A percentile compares a stretch with the other conserved stretches of the same genome.
Evolutionary conservation across 352 stramenopile species (phyloP).

Genomic region (Phytophthora niederhauseri): DNA sequence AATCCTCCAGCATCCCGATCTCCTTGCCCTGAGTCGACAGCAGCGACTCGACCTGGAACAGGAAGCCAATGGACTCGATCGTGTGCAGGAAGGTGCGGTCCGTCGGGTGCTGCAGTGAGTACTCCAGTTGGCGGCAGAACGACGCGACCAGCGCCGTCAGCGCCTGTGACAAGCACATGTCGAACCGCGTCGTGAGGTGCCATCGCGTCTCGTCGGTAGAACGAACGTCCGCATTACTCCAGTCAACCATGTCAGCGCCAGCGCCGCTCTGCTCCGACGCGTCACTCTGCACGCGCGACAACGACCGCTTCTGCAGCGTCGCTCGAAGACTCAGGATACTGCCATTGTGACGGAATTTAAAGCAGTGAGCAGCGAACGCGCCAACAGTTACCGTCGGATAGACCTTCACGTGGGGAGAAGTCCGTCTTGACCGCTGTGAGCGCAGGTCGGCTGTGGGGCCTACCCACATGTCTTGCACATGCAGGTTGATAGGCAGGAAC

Average conservation of each 20-base stretch:
- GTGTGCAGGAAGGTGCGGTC: slow-evolving; percentile 64
- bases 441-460: slow-evolving; percentile 68
- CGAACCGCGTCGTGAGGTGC: slow-evolving; percentile 77
- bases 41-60: slow-evolving; percentile 93
- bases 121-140: slow-evolving; percentile 75
- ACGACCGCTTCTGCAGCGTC: slow-evolving; percentile 58
- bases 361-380: slow-evolving; percentile 81
- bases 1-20: slow-evolving; percentile 95
- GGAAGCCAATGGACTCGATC: slow-evolving; percentile 73
- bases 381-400: slow-evolving; percentile 81
- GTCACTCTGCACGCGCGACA: slow-evolving; percentile 58
- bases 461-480: slow-evolving; percentile 89
- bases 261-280: slow-evolving; percentile 38
- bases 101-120: slow-evolving; percentile 66
- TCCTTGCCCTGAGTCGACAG: slow-evolving; percentile 96
- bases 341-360: slow-evolving; percentile 79
- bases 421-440: slow-evolving; percentile 67
- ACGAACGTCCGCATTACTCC: slow-evolving; percentile 56
- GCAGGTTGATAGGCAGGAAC: slow-evolving; percentile 84
- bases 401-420: slow-evolving; percentile 59
- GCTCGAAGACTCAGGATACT: slow-evolving; percentile 76
- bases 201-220: slow-evolving; percentile 70
- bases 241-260: slow-evolving; percentile 45
- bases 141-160: slow-evolving; percentile 73
- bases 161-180: slow-evolving; percentile 84